Evolutionary conservation across 2,329 filamentous ascomycete species (phyloP).

Genomic region (Pseudogymnoascus sp.): DNA sequence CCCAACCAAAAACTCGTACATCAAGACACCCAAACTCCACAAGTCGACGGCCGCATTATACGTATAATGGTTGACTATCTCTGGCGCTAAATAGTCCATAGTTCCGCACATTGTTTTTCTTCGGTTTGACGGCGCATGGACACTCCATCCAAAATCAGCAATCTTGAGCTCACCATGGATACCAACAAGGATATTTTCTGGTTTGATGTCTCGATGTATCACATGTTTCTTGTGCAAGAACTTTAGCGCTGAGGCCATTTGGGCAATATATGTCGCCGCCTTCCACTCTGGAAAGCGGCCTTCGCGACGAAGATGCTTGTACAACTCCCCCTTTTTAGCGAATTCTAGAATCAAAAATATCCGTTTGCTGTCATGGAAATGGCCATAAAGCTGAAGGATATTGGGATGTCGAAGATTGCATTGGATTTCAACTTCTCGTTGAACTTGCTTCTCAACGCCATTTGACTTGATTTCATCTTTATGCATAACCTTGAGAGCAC

Average conservation of each 20-base stretch:
- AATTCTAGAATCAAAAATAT: slow-evolving; percentile 69
- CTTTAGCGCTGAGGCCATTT: slow-evolving; percentile 75
- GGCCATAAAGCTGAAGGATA: slow-evolving; percentile 60
- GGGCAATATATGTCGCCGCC: slow-evolving; percentile 64
- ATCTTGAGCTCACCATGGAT: slow-evolving; percentile 82
- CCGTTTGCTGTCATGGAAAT: slow-evolving; percentile 67
- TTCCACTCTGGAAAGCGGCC: slow-evolving; percentile 64
- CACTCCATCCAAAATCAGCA: slow-evolving; percentile 97
- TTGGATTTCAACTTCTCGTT: slow-evolving; percentile 67
- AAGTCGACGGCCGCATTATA: slow-evolving; percentile 94
- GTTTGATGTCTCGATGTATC: slow-evolving; percentile 84
- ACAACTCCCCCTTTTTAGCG: slow-evolving; percentile 63
- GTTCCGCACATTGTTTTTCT: slow-evolving; percentile 95
- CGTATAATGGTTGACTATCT: slow-evolving; percentile 91
- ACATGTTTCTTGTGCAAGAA: slow-evolving; percentile 97
- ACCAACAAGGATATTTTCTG: slow-evolving; percentile 89
- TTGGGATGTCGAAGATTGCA: slow-evolving; percentile 66
- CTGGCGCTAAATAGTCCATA: slow-evolving; percentile 93
- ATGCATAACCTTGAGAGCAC: too few relatives aligned
- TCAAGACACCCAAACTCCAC: slow-evolving; percentile 91
- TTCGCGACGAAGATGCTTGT: slow-evolving; percentile 64
- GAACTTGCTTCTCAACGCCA: slow-evolving; percentile 62
- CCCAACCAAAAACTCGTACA: slow-evolving; percentile 91
- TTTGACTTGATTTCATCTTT: slow-evolving; percentile 51
- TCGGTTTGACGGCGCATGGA: slow-evolving; percentile 91